phyloP scores from a whole-genome alignment of 2,329 filamentous ascomycete genomes.

The Nemania bipapillata region DNA sequence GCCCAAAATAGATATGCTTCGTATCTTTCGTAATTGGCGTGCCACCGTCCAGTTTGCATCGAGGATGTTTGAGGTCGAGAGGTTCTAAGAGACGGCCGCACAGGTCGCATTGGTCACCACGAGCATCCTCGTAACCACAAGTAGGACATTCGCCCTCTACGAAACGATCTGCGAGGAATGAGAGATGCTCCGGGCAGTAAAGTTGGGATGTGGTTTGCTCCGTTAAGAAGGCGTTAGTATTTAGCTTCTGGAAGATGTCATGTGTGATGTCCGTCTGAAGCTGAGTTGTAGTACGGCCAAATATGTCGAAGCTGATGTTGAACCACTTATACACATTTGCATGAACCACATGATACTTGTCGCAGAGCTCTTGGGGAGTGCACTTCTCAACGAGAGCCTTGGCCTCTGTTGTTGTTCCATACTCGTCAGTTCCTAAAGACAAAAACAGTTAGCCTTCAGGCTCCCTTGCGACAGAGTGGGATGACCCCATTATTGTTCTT shows the following conservation, averaged over 20 bases:
- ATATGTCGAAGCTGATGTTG: slow-evolving; percentile 37
- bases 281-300: slow-evolving; percentile 34
- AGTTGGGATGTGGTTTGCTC: slow-evolving; percentile 32
- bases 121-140: slow-evolving; percentile 33
- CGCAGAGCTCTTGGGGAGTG: slow-evolving; percentile 36
- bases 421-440: slow-evolving; percentile 35
- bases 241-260: slow-evolving; percentile 32
- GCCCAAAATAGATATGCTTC: slow-evolving; percentile 30
- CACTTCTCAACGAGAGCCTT: slow-evolving; percentile 36
- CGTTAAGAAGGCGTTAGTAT: slow-evolving; percentile 23
- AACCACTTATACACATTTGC: slow-evolving; percentile 38
- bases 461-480: too few species aligned
- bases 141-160: slow-evolving; percentile 34
- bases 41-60: slow-evolving; percentile 31
- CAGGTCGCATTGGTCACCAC: slow-evolving; percentile 34
- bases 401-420: slow-evolving; percentile 35
- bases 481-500: too few species aligned
- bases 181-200: slow-evolving; percentile 30
- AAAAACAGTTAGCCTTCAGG: slow-evolving; percentile 27
- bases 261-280: slow-evolving; percentile 33
- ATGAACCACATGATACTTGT: slow-evolving; percentile 36
- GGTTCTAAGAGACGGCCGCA: slow-evolving; percentile 33
- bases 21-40: slow-evolving; percentile 31
- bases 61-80: slow-evolving; percentile 33
- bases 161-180: slow-evolving; percentile 34